Evolutionary conservation across 768 basidiomycete genomes (phyloP).

Genomic region (Lentinula boryana): DNA sequence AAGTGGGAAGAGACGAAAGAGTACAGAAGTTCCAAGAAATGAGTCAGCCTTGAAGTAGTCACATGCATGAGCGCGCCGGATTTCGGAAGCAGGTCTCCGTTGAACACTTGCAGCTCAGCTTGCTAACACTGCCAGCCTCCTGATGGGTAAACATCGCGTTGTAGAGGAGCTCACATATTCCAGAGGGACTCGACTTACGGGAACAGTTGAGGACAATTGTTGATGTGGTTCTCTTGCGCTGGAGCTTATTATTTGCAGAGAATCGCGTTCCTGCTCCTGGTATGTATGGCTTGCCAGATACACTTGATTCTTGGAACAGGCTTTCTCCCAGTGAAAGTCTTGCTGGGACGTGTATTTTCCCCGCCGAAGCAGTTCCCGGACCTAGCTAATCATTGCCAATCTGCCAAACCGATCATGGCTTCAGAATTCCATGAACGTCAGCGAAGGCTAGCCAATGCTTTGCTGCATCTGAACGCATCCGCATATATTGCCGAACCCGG

Average conservation of each 20-base stretch:
- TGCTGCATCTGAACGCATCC: conserved; percentile 45
- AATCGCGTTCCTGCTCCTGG: not conserved
- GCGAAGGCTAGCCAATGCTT: conserved; percentile 38
- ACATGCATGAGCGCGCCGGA: not conserved
- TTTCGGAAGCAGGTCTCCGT: not conserved
- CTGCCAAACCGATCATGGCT: conserved; percentile 39
- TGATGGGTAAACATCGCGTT: not conserved
- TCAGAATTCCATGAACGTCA: conserved; percentile 51
- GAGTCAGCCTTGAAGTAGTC: not conserved
- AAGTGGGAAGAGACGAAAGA: not conserved
- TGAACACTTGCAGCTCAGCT: too few relatives aligned
- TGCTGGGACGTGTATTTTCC: not conserved
- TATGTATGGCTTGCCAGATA: not conserved
- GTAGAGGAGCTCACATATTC: not conserved
- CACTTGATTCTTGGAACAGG: not conserved
- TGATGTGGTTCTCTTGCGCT: not conserved
- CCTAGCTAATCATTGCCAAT: conserved; percentile 36
- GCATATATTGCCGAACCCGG: conserved; percentile 82
- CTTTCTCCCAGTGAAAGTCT: not conserved
- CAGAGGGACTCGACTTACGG: not conserved
- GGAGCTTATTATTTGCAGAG: not conserved
- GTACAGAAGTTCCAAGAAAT: not conserved
- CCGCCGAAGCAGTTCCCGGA: not conserved
- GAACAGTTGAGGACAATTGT: not conserved
- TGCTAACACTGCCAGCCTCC: too few relatives aligned